Base-by-base conservation (phyloP, 257 asterid species). In the Scutellaria galericulata region DNA sequence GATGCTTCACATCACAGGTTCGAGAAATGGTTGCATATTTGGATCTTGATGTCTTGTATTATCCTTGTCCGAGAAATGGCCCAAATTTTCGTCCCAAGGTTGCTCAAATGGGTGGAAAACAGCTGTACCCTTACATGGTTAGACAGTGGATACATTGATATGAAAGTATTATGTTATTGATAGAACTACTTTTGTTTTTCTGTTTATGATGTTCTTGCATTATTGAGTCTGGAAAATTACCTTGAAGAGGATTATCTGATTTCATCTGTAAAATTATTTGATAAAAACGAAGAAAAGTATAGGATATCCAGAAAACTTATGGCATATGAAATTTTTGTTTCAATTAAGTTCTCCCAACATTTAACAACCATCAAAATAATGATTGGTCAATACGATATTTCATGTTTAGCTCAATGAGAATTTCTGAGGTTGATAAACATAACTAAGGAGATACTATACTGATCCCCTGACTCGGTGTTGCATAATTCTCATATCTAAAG, bases 61-160 rank as follows among this genome's bases (percentile, higher is more conserved):
- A 94, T 81, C 99, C 99, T 46, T 94, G 99, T 75, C 99, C 99
- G 51, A 83, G 83, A 85, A 91, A 89, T 72, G 96, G 97, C 75
- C 99, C 95, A 40, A 91, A 86, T 63, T 94, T 89, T 48, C 95
- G 98, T 59, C 92, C 96, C 76, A 85, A 80, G 80, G 97, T 85
- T 60, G 79, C 64, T 64, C 86, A 89, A 84, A 78, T 91, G 91
- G 98, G 97, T 79, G 98, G 98, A 73, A 89, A 91, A 58, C 80
- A 73, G 65, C 96, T 79, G 77, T 89, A 86, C 79, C 97, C 97
- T 5, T 94, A 91, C 86, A 94, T 91, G 97, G 97, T 93, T 71
- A 82, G 88, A 47, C 76, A 45, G 42, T 50, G 39, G 27, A 9
- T 76, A 57, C 62, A 1, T 66, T 66, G 60, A 35, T 46, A 35